Conservation (phyloP, 306 rosid species). For the Pyrus communis region DNA sequence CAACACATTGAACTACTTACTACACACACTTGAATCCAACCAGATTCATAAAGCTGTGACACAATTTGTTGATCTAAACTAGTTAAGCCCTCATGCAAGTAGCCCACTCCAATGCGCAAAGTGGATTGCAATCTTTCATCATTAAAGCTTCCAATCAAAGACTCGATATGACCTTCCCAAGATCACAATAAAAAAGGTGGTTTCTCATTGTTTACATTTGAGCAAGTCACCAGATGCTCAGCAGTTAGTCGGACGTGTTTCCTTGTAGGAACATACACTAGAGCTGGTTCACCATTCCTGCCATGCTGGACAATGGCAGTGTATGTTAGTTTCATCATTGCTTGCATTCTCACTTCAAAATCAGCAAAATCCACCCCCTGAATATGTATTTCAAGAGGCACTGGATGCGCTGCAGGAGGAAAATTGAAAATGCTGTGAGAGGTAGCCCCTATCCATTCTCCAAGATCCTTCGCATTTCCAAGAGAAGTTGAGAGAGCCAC, state of each 20-base stretch:
- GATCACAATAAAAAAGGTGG: slow-evolving; percentile 55
- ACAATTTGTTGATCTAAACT: slow-evolving; percentile 60
- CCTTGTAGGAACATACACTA: slow-evolving; percentile 80
- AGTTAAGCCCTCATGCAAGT: slow-evolving; percentile 78
- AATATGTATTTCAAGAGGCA: slow-evolving; percentile 85
- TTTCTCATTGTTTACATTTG: slow-evolving; percentile 47
- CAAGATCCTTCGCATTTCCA: slow-evolving; percentile 90
- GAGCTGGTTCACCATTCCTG: slow-evolving; percentile 73
- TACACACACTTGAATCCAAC: slow-evolving; percentile 84
- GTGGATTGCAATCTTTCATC: slow-evolving; percentile 68
- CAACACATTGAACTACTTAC: slow-evolving; percentile 84
- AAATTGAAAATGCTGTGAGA: slow-evolving; percentile 89
- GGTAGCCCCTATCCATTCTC: slow-evolving; percentile 95
- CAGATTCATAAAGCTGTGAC: slow-evolving; percentile 56
- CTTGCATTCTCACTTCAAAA: slow-evolving; percentile 94
- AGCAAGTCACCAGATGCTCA: slow-evolving; percentile 67
- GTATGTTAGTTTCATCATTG: slow-evolving; percentile 83
- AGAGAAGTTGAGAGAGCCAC: slow-evolving; percentile 89
- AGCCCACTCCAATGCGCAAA: slow-evolving; percentile 73
- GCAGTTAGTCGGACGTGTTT: slow-evolving; percentile 77
- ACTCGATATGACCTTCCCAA: slow-evolving; percentile 46
- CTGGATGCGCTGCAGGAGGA: slow-evolving; percentile 85
- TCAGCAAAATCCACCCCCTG: slow-evolving; percentile 79
- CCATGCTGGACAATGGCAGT: slow-evolving; percentile 83
- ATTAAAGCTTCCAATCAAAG: slow-evolving; percentile 48